phyloP scores from a whole-genome alignment of 768 basidiomycete genomes.

The Calocybe gangraenosa region DNA sequence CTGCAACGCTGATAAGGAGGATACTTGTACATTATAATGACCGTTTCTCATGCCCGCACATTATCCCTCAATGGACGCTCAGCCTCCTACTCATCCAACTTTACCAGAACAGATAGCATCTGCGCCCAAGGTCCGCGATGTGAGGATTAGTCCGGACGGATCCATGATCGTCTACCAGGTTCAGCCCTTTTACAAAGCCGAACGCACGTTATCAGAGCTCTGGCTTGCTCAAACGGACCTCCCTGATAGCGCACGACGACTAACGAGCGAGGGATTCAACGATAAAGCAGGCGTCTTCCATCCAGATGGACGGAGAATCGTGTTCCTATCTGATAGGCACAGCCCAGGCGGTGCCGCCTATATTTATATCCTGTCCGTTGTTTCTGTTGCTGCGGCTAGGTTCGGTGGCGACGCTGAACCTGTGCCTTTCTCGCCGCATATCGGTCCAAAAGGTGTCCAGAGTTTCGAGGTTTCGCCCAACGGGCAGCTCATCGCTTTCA shows the following conservation, averaged over 20 bases:
- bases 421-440: conserved; percentile 9
- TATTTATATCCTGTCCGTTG: conserved; percentile 16
- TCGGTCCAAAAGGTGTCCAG: conserved; percentile 19
- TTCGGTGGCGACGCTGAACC: conserved; percentile 4
- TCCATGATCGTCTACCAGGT: conserved; percentile 26
- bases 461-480: conserved; percentile 29
- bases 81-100: too few relatives aligned
- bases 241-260: conserved; percentile 22
- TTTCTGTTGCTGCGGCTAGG: background rate
- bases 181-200: conserved; percentile 25
- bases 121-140: conserved; percentile 28
- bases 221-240: conserved; percentile 27
- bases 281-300: conserved; percentile 28
- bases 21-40: too few relatives aligned
- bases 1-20: too few relatives aligned
- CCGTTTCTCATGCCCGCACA: too few relatives aligned
- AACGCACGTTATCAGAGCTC: conserved; percentile 21
- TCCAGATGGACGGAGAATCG: conserved; percentile 23
- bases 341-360: conserved; percentile 22
- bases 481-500: conserved; percentile 25
- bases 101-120: conserved; percentile 23
- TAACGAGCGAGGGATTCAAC: conserved; percentile 24
- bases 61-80: too few relatives aligned
- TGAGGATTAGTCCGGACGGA: conserved; percentile 29
- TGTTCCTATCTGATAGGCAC: conserved; percentile 28